These are phyloP conservation scores for Solanum appendiculatum DNA, from an alignment of 257 asterid genomes.

Conservation along the genomic window DNA sequence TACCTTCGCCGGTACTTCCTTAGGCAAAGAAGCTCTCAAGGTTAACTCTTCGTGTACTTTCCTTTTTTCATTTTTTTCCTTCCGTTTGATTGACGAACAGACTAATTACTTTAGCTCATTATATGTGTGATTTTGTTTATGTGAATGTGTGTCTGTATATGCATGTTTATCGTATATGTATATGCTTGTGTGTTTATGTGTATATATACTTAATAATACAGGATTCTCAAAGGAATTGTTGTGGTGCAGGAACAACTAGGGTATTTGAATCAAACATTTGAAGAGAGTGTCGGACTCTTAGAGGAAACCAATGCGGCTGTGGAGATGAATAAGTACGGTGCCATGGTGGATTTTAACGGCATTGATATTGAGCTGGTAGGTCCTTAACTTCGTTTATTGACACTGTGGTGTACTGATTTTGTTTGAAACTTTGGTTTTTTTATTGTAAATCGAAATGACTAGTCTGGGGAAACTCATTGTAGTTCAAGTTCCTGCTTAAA, in stretches of 20 bases:
- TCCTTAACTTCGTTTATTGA: not conserved
- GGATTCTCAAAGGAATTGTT: not conserved
- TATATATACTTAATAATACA: not conserved
- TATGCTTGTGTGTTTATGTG: not conserved
- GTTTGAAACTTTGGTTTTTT: not conserved
- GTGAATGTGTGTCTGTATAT: not conserved
- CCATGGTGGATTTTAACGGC: conserved; percentile 68
- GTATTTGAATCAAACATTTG: conserved; percentile 46
- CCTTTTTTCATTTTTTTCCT: not conserved
- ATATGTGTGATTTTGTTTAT: not conserved
- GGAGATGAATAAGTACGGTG: conserved; percentile 83
- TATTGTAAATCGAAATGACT: not conserved
- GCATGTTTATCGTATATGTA: not conserved
- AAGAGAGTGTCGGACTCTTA: conserved; percentile 51
- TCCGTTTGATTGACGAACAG: not conserved
- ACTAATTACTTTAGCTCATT: not conserved
- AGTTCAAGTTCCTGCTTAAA: not conserved
- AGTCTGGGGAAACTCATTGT: not conserved
- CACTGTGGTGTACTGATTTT: not conserved
- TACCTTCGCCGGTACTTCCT: conserved; percentile 76
- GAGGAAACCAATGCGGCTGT: conserved; percentile 85
- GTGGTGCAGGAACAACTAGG: conserved; percentile 55
- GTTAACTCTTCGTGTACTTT: conserved; percentile 11
- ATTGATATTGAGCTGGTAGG: conserved; percentile 56
- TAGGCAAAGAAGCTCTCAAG: conserved; percentile 58